Conservation (phyloP, 2,329 filamentous ascomycete species). For the Calonectria pauciramosa region DNA sequence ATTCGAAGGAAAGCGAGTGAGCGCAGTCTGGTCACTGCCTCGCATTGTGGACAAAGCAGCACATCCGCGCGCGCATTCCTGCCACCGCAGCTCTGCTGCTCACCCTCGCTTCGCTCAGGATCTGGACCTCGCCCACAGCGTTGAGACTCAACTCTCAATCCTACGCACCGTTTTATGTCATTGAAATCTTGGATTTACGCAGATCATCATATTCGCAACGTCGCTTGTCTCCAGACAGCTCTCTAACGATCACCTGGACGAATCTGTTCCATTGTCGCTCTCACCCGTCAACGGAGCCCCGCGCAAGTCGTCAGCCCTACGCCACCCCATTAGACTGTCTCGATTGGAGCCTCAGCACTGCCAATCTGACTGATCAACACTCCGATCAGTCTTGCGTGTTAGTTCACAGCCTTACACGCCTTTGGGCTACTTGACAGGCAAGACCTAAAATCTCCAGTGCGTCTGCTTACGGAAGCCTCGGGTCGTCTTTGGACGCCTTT, state of each 20-base stretch:
- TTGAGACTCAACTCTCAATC: slow-evolving; percentile 7
- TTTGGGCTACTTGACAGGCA: slow-evolving; percentile 12
- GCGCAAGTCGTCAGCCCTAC: slow-evolving; percentile 24
- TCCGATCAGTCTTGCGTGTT: not conserved
- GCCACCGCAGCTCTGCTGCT: not conserved
- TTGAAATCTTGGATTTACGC: slow-evolving; percentile 19
- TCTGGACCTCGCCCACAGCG: slow-evolving; percentile 16
- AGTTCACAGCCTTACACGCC: slow-evolving; percentile 11
- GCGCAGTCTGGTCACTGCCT: slow-evolving; percentile 44
- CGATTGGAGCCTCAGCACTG: slow-evolving; percentile 1
- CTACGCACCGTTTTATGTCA: not conserved
- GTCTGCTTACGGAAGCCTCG: slow-evolving; percentile 34
- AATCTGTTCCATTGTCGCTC: not conserved
- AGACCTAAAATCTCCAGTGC: slow-evolving; percentile 16
- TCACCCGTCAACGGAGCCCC: slow-evolving; percentile 19
- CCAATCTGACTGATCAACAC: not conserved
- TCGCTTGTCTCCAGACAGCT: slow-evolving; percentile 19
- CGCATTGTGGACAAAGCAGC: slow-evolving; percentile 22
- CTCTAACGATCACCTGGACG: not conserved
- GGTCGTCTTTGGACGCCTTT: slow-evolving; percentile 16
- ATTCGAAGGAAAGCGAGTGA: slow-evolving; percentile 28
- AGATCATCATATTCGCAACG: slow-evolving; percentile 12
- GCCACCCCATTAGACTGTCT: slow-evolving; percentile 17
- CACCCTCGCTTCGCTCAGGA: slow-evolving; percentile 17
- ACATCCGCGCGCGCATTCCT: slow-evolving; percentile 31